phyloP scores from a whole-genome alignment of 805 yeast genomes.

The Vanderwaltozyma tropicalis region DNA sequence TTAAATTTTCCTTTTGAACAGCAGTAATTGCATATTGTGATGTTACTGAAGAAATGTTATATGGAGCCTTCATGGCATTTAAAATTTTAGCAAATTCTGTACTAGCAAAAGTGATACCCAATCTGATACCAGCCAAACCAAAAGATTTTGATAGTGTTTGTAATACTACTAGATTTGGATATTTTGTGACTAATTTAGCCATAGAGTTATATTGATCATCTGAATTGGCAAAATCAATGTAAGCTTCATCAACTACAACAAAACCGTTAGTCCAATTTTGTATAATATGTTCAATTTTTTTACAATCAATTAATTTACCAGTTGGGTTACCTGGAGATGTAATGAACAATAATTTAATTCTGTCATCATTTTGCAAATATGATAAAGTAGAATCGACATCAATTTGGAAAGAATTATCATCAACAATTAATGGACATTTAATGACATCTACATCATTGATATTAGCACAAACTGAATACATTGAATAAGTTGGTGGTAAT shows the following conservation, averaged over 20 bases:
- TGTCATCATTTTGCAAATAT: slow-evolving; percentile 42
- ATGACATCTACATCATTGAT: slow-evolving; percentile 79
- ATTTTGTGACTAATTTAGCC: slow-evolving; percentile 67
- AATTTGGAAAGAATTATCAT: slow-evolving; percentile 53
- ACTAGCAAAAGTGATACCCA: slow-evolving; percentile 70
- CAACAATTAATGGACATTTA: slow-evolving; percentile 51
- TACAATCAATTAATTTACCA: slow-evolving; percentile 47
- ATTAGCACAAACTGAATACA: slow-evolving; percentile 86
- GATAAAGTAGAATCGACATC: slow-evolving; percentile 46
- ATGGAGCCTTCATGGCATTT: slow-evolving; percentile 92
- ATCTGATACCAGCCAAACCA: slow-evolving; percentile 89
- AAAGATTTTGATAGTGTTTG: slow-evolving; percentile 93
- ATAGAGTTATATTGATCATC: slow-evolving; percentile 38
- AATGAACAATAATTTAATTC: slow-evolving; percentile 66
- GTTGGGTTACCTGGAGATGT: slow-evolving; percentile 99
- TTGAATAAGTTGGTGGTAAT: slow-evolving; percentile 95
- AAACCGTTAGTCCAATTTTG: slow-evolving; percentile 57
- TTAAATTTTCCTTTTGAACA: slow-evolving; percentile 45
- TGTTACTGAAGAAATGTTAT: slow-evolving; percentile 78
- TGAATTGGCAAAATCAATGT: slow-evolving; percentile 72
- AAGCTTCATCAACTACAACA: slow-evolving; percentile 89
- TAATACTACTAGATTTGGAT: slow-evolving; percentile 74
- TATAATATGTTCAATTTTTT: slow-evolving; percentile 40
- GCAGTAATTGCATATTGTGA: slow-evolving; percentile 70
- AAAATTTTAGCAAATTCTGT: slow-evolving; percentile 52